A percentile compares a stretch with the other conserved stretches of the same genome.
phyloP scores from a whole-genome alignment of 768 basidiomycete species.

The Suillus cothurnatus region DNA sequence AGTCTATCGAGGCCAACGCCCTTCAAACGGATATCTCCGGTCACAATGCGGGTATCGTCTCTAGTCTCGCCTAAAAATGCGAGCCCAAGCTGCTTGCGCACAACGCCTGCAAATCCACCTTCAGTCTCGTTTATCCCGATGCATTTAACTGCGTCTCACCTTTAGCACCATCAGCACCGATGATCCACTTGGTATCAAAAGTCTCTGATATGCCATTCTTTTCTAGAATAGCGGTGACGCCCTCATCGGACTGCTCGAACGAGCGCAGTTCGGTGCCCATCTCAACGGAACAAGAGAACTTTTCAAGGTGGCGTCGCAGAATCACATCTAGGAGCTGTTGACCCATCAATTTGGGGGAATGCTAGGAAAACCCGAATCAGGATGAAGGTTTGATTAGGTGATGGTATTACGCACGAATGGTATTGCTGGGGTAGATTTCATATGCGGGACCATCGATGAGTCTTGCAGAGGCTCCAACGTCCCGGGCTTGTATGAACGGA shows the following conservation, averaged over 20 bases:
- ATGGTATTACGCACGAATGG: constrained; percentile 27
- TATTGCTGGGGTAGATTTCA: constrained; percentile 22
- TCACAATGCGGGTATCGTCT: constrained; percentile 28
- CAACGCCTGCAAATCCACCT: background rate
- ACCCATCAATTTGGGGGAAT: constrained; percentile 5
- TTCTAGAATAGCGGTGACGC: constrained; percentile 24
- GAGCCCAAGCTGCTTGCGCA: constrained; percentile 11
- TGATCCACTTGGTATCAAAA: constrained; percentile 12
- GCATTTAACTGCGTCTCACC: constrained; percentile 10
- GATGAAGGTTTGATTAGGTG: background rate
- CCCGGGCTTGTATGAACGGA: constrained; percentile 34
- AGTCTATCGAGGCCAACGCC: constrained; percentile 39
- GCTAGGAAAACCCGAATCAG: constrained; percentile 2
- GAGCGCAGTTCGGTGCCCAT: constrained; percentile 35
- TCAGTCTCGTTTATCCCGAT: background rate
- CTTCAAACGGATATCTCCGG: constrained; percentile 38
- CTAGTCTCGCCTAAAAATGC: constrained; percentile 32
- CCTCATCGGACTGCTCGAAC: constrained; percentile 36
- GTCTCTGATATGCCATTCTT: constrained; percentile 9
- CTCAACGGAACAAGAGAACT: constrained; percentile 32
- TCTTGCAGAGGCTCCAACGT: constrained; percentile 6
- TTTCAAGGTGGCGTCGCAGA: constrained; percentile 3
- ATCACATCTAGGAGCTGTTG: constrained; percentile 32
- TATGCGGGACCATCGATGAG: constrained; percentile 18
- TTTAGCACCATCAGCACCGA: constrained; percentile 21